A percentile compares a stretch with the other conserved stretches of the same genome.
Evolutionary conservation across 805 yeast genomes (phyloP).

Genomic region (Wickerhamiella azymoides): DNA sequence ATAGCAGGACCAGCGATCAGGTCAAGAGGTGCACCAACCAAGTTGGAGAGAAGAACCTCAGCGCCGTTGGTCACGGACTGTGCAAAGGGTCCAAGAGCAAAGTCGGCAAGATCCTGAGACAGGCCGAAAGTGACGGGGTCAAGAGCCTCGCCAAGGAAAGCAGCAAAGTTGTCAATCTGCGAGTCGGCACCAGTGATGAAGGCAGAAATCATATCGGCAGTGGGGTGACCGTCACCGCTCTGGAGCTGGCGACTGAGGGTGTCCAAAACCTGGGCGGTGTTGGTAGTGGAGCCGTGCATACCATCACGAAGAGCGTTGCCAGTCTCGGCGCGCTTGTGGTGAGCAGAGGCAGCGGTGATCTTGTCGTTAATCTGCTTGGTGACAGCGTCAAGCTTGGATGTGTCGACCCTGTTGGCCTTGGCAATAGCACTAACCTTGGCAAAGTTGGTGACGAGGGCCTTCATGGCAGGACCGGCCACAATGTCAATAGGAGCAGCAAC

Average conservation of each 20-base stretch:
- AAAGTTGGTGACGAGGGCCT: slow-evolving; percentile 14
- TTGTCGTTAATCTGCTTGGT: neutral
- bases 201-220: slow-evolving; percentile 15
- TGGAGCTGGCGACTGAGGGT: slow-evolving; percentile 14
- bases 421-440: slow-evolving; percentile 17
- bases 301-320: slow-evolving; percentile 14
- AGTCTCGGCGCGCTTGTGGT: slow-evolving; percentile 8
- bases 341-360: neutral
- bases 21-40: slow-evolving; percentile 17
- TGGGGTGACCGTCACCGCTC: slow-evolving; percentile 16
- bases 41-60: slow-evolving; percentile 21
- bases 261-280: slow-evolving; percentile 15
- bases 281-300: slow-evolving; percentile 14
- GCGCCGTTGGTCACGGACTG: slow-evolving; percentile 25
- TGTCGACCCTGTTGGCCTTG: slow-evolving; percentile 11
- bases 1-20: slow-evolving; percentile 20
- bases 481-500: slow-evolving; percentile 16
- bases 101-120: slow-evolving; percentile 18
- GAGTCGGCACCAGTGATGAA: slow-evolving; percentile 24
- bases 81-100: slow-evolving; percentile 18
- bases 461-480: slow-evolving; percentile 20
- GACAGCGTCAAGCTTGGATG: slow-evolving; percentile 1
- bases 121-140: slow-evolving; percentile 19
- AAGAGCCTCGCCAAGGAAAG: slow-evolving; percentile 14
- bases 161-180: slow-evolving; percentile 23